phyloP scores from a whole-genome alignment of 2,329 filamentous ascomycete species.

The Calonectria crousiana region DNA sequence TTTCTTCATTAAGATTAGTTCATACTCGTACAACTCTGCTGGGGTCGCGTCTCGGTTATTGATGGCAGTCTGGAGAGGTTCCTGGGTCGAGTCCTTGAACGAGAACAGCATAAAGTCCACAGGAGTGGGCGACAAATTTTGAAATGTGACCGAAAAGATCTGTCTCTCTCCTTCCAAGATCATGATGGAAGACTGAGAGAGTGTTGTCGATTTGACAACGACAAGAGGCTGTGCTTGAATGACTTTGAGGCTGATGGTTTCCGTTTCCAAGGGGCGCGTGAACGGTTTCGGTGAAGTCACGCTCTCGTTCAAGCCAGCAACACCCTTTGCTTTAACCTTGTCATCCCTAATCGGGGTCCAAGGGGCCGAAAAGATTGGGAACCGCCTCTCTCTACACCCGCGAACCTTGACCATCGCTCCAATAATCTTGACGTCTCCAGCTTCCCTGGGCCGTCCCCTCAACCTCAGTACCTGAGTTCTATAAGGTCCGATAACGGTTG shows the following conservation, averaged over 20 bases:
- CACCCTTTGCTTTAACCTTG: constrained; percentile 83
- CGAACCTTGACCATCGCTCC: constrained; percentile 85
- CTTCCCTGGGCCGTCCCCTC: constrained; percentile 72
- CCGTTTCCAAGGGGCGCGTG: constrained; percentile 58
- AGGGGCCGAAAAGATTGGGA: constrained; percentile 83
- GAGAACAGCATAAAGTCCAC: constrained; percentile 90
- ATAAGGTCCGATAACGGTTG: constrained; percentile 81
- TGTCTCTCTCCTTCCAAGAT: constrained; percentile 90
- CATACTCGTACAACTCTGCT: constrained; percentile 87
- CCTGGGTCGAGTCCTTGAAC: constrained; percentile 89
- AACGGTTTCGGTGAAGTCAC: constrained; percentile 53
- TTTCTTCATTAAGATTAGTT: constrained; percentile 81
- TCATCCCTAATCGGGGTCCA: constrained; percentile 78
- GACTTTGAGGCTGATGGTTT: constrained; percentile 75
- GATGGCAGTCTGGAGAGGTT: constrained; percentile 79
- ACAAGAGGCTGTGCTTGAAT: constrained; percentile 85
- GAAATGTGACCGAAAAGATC: constrained; percentile 81
- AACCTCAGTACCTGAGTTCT: constrained; percentile 84
- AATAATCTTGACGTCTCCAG: constrained; percentile 78
- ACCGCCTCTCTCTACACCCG: constrained; percentile 84
- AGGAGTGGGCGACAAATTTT: constrained; percentile 81
- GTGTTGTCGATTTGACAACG: constrained; percentile 78
- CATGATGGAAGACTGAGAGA: constrained; percentile 90
- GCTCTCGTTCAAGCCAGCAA: constrained; percentile 67
- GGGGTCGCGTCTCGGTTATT: constrained; percentile 81